Evolutionary conservation across 176 grass and related monocot genomes (phyloP), one percentile per base, ranked within the genome.

Genomic region (Dendrocalamus sinicus): DNA sequence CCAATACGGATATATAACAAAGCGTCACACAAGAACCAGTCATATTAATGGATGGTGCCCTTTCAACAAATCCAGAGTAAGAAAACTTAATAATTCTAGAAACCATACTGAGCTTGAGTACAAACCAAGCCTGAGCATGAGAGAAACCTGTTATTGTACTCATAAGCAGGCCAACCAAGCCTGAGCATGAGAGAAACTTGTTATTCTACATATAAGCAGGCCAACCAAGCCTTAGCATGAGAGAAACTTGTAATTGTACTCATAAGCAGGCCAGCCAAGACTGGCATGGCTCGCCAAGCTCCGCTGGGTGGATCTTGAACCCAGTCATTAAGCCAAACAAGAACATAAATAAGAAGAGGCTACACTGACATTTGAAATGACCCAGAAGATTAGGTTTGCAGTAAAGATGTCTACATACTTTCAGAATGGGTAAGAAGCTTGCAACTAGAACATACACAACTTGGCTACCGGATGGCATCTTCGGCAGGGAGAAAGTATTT

Each of bases 341-440:
- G 53, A 60, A 82, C 14, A 32, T 26, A 73, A 73, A 78, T 78
- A 78, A 62, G 57, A 78, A 28, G 55, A 63, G n/a, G 8, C n/a
- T 61, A 61, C 22, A 14, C 22, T 24, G n/a, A 78, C 10, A 43
- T 78, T 78, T 63, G 13, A 44, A 79, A 64, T 12, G 41, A 63
- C 44, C 68, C 54, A 48, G 23, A 67, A 80, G 3, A 67, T 51
- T 80, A 80, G 16, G 6, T 67, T 35, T 47, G 16, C 60, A 46
- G 43, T 64, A 65, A 65, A 52, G 8, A 23, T 46, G 20, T 23
- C 2, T 23, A 69, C 15, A 77, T 10, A 60, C 2, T 61, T 76
- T 6, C 22, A 70, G 5, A 51, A 70, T 5, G 8, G 39, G 28
- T 20, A 78, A 35, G 1, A 14, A 45, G 1, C 30, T 54, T 80